These are phyloP conservation scores for Lagenidium giganteum DNA, from an alignment of 352 stramenopile genomes.

Conservation along the genomic window DNA sequence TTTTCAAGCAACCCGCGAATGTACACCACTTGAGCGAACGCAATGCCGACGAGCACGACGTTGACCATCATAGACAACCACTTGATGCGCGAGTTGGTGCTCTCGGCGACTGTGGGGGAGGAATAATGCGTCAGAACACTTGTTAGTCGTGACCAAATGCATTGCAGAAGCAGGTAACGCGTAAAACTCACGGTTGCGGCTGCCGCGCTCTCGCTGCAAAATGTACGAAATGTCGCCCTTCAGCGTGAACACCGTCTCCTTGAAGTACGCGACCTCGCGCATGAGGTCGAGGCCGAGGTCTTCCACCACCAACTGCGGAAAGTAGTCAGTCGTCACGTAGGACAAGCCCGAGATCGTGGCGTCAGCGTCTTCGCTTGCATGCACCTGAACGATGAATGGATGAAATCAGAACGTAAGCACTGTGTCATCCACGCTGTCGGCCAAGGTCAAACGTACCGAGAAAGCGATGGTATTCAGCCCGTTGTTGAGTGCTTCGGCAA, in stretches of 20 bases:
- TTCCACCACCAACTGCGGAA: slow-evolving; percentile 77
- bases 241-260: slow-evolving; percentile 73
- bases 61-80: slow-evolving; percentile 81
- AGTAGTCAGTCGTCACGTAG: slow-evolving; percentile 58
- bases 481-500: slow-evolving; percentile 37
- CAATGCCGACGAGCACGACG: slow-evolving; percentile 69
- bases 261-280: slow-evolving; percentile 75
- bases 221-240: slow-evolving; percentile 78
- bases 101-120: slow-evolving; percentile 50
- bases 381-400: slow-evolving; percentile 28
- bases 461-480: slow-evolving; percentile 50
- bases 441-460: slow-evolving; percentile 22
- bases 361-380: slow-evolving; percentile 38
- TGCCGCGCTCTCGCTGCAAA: slow-evolving; percentile 68
- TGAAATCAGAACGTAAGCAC: too few species aligned
- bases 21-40: slow-evolving; percentile 77
- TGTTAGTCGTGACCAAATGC: background rate
- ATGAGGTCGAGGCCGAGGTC: slow-evolving; percentile 78
- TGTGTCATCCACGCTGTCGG: background rate
- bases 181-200: slow-evolving; percentile 58
- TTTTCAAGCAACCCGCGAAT: slow-evolving; percentile 78
- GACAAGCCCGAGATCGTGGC: slow-evolving; percentile 54
- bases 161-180: background rate
- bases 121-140: slow-evolving; percentile 6
- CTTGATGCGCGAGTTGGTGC: slow-evolving; percentile 74